Conservation (phyloP, 116 monocot species). For the Trichopus zeylanicus region DNA sequence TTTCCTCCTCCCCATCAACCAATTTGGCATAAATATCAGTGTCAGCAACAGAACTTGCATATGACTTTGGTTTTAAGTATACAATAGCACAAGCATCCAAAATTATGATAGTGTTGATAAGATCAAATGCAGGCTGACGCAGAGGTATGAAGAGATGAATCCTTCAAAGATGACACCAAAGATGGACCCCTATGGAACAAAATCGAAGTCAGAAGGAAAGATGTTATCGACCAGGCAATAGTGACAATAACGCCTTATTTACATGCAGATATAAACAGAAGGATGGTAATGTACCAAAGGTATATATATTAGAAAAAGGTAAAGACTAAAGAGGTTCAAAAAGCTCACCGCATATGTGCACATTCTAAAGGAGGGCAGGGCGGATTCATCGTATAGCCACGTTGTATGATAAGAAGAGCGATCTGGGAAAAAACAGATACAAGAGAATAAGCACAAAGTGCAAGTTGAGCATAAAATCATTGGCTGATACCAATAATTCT, state of each 20-base stretch:
- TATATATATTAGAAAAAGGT: too few relatives aligned
- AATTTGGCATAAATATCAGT: conserved; percentile 8
- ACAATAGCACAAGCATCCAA: conserved; percentile 90
- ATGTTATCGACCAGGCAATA: background rate
- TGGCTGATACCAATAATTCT: too few relatives aligned
- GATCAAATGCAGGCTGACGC: conserved; percentile 94
- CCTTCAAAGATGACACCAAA: conserved; percentile 72
- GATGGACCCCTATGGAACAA: conserved; percentile 76
- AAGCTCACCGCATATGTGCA: conserved; percentile 92
- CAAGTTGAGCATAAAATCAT: too few relatives aligned
- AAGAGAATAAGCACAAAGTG: conserved; percentile 9
- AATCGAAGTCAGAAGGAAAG: conserved; percentile 5
- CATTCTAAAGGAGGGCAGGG: conserved; percentile 92
- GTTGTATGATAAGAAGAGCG: conserved; percentile 75
- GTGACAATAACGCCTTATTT: too few relatives aligned
- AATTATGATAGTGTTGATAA: conserved; percentile 71
- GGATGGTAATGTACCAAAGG: too few relatives aligned
- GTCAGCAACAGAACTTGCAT: conserved; percentile 18
- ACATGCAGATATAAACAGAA: too few relatives aligned
- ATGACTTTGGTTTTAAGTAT: conserved; percentile 28
- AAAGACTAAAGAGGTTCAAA: too few relatives aligned
- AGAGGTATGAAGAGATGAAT: conserved; percentile 85
- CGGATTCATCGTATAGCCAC: conserved; percentile 92
- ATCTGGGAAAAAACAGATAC: conserved; percentile 39
- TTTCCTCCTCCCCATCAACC: conserved; percentile 62